These are phyloP conservation scores for Benincasa hispida DNA, from an alignment of 306 rosid species.

Conservation along the genomic window DNA sequence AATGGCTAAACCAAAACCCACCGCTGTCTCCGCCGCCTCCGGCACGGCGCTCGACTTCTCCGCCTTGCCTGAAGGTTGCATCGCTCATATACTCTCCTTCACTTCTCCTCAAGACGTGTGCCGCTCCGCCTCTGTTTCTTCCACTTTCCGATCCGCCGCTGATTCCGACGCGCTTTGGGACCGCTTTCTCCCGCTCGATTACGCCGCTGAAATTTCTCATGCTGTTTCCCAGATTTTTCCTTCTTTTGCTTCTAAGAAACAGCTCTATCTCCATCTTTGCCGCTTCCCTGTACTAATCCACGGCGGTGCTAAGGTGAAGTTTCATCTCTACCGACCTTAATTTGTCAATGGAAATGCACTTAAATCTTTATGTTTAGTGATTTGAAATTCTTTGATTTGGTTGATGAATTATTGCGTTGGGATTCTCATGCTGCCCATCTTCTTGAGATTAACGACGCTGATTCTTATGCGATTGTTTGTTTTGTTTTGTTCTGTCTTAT, in stretches of 20 bases:
- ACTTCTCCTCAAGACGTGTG: conserved; percentile 60
- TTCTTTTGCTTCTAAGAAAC: conserved; percentile 32
- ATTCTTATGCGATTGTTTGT: not conserved
- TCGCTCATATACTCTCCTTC: conserved; percentile 46
- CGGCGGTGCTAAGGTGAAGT: conserved; percentile 41
- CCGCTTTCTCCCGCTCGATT: conserved; percentile 42
- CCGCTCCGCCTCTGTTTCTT: conserved; percentile 31
- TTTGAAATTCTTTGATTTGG: too few relatives aligned
- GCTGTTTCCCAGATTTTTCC: not conserved
- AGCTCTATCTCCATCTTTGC: conserved; percentile 36
- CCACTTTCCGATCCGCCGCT: conserved; percentile 57
- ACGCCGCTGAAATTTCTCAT: conserved; percentile 9
- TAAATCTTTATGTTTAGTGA: not conserved
- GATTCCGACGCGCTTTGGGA: conserved; percentile 71
- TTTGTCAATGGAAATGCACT: not conserved
- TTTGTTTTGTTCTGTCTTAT: not conserved
- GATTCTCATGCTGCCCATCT: not conserved
- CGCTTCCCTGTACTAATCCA: conserved; percentile 42
- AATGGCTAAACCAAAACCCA: not conserved
- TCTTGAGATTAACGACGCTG: not conserved
- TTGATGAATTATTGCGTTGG: not conserved
- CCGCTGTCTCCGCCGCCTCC: not conserved
- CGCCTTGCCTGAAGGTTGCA: conserved; percentile 54
- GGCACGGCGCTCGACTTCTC: conserved; percentile 13
- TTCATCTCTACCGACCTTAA: not conserved